Percentiles rank a stretch among this genome's conserved stretches.
These are phyloP conservation scores for Helianthus tuberosus DNA, from an alignment of 129 eudicot genomes.

Conservation along the genomic window DNA sequence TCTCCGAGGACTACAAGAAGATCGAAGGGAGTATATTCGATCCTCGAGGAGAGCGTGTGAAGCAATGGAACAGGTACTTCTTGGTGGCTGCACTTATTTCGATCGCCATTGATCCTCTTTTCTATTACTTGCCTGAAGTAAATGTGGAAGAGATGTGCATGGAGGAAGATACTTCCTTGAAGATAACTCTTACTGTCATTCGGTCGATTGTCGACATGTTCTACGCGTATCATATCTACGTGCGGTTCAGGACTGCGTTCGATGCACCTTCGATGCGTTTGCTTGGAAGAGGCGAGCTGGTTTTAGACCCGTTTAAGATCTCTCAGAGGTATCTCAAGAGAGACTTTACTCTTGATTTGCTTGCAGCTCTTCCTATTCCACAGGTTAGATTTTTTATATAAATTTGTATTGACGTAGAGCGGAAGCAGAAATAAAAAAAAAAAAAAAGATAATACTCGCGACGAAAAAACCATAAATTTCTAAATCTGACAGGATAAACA, in stretches of 20 bases:
- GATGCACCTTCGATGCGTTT: constrained; percentile 77
- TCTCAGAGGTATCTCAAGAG: constrained; percentile 55
- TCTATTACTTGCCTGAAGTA: constrained; percentile 70
- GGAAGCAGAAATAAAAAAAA: too few species aligned
- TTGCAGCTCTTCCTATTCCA: constrained; percentile 85
- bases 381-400: constrained; percentile 52
- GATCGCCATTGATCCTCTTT: constrained; percentile 72
- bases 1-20: constrained; percentile 57
- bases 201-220: constrained; percentile 57
- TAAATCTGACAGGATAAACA: too few species aligned
- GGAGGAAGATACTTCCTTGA: constrained; percentile 43
- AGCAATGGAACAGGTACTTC: constrained; percentile 60
- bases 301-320: constrained; percentile 64
- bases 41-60: constrained; percentile 54
- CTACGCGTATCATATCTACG: constrained; percentile 56
- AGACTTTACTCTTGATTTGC: constrained; percentile 60
- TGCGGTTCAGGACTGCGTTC: constrained; percentile 72
- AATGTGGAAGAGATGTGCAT: constrained; percentile 51
- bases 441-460: too few species aligned
- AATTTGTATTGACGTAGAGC: background rate
- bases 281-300: constrained; percentile 84
- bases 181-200: constrained; percentile 50
- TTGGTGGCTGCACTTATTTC: constrained; percentile 56
- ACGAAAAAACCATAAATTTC: too few species aligned
- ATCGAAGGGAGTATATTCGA: constrained; percentile 47